Conservation (phyloP, 371 early-diverging fungal genomes). For the Mucor irregularis region DNA sequence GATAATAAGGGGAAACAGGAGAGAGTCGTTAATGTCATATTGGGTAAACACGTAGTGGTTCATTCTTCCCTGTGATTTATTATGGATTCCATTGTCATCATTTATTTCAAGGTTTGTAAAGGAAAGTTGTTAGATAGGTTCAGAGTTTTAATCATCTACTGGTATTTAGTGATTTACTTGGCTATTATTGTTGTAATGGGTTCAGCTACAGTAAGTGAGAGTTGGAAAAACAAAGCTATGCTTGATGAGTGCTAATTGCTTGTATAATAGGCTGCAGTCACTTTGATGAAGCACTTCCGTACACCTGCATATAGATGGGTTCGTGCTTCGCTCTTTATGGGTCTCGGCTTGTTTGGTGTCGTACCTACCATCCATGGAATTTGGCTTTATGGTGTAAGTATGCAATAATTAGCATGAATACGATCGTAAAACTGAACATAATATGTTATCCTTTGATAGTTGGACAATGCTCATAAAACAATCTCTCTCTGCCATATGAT, state of each 20-base stretch:
- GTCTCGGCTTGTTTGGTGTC: constrained; percentile 76
- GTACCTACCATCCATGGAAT: constrained; percentile 77
- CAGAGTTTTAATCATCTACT: not conserved
- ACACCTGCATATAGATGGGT: constrained; percentile 78
- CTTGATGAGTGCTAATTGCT: not conserved
- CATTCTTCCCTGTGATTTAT: constrained; percentile 74
- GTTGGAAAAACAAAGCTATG: not conserved
- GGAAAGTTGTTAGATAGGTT: not conserved
- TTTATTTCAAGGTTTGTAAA: constrained; percentile 25
- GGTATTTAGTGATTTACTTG: constrained; percentile 58
- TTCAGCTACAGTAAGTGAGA: constrained; percentile 50
- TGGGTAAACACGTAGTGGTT: constrained; percentile 49
- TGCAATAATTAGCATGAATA: no score
- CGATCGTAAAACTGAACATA: not conserved
- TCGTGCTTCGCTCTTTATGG: constrained; percentile 78
- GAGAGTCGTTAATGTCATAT: not conserved
- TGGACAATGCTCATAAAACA: constrained; percentile 51
- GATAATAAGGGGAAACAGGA: not conserved
- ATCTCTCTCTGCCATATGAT: constrained; percentile 63
- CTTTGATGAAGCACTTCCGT: constrained; percentile 63
- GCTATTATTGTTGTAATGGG: constrained; percentile 65
- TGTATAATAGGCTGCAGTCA: constrained; percentile 47
- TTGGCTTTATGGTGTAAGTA: constrained; percentile 70
- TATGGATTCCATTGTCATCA: constrained; percentile 59
- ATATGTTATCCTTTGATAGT: constrained; percentile 6